A percentile compares a stretch with the other conserved stretches of the same genome.
phyloP scores from a whole-genome alignment of 225 moss, liverwort and hornwort species.

The Physcomitrellopsis africana region DNA sequence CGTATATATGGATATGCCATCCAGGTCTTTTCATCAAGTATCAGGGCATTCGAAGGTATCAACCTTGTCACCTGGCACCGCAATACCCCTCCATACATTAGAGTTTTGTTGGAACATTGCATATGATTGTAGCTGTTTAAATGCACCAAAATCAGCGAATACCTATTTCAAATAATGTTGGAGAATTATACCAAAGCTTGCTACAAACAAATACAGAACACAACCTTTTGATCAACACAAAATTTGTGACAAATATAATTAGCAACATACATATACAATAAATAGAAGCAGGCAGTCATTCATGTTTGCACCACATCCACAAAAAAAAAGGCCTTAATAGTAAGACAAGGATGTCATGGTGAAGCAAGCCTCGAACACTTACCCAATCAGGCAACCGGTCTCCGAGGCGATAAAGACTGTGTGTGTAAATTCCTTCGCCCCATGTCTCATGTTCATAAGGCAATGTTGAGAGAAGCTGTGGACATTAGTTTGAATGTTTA shows the following conservation, averaged over 20 bases:
- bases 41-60: slow-evolving; percentile 73
- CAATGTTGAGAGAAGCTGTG: slow-evolving; percentile 71
- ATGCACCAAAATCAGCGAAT: background rate
- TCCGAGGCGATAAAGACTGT: slow-evolving; percentile 75
- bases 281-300: background rate
- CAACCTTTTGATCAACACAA: background rate
- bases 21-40: slow-evolving; percentile 89
- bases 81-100: background rate
- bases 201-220: slow-evolving; percentile 6
- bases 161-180: background rate
- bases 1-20: slow-evolving; percentile 74
- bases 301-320: background rate
- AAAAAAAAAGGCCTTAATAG: background rate
- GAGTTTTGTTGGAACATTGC: background rate
- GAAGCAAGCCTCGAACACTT: slow-evolving; percentile 44
- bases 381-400: slow-evolving; percentile 90
- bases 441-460: slow-evolving; percentile 70
- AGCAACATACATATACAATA: background rate
- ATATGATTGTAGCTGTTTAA: slow-evolving; percentile 5
- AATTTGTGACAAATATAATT: background rate
- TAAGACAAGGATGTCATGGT: slow-evolving; percentile 17
- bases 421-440: slow-evolving; percentile 73
- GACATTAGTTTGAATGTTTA: slow-evolving; percentile 2
- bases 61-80: slow-evolving; percentile 39
- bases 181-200: slow-evolving; percentile 22